Conservation (phyloP, 1,139 yeast genomes). For the Torulaspora globosa region DNA sequence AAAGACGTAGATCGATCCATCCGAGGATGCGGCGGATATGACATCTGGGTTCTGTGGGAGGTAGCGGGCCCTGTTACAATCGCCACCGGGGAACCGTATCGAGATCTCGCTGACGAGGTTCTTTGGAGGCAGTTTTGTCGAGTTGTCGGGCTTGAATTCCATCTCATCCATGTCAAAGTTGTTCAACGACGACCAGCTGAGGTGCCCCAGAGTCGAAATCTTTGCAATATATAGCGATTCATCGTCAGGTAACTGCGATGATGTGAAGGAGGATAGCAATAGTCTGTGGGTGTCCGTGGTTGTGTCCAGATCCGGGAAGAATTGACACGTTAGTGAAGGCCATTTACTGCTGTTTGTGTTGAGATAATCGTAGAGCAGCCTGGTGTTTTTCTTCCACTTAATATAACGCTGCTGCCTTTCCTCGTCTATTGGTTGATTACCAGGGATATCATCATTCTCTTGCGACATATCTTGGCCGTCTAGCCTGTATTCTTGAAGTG, state of each 20-base stretch:
- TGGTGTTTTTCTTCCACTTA: constrained; percentile 72
- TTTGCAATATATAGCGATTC: constrained; percentile 32
- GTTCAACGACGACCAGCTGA: constrained; percentile 35
- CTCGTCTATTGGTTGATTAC: constrained; percentile 18
- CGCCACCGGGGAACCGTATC: constrained; percentile 39
- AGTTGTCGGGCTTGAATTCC: constrained; percentile 37
- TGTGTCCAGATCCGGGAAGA: constrained; percentile 51
- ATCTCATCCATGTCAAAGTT: constrained; percentile 38
- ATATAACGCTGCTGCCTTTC: constrained; percentile 55
- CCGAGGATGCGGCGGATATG: constrained; percentile 72
- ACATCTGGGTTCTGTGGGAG: constrained; percentile 70
- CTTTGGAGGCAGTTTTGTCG: constrained; percentile 32
- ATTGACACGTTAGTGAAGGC: constrained; percentile 79
- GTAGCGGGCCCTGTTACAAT: constrained; percentile 72
- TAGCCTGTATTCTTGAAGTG: not conserved
- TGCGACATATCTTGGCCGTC: constrained; percentile 2
- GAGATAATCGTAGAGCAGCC: constrained; percentile 67
- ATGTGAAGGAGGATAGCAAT: constrained; percentile 35
- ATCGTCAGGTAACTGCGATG: constrained; percentile 36
- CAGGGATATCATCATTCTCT: constrained; percentile 3
- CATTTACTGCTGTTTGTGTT: constrained; percentile 72
- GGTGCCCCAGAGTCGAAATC: constrained; percentile 33
- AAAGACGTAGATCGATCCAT: constrained; percentile 68
- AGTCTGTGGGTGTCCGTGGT: constrained; percentile 31
- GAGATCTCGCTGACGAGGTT: constrained; percentile 27